phyloP scores from a whole-genome alignment of 164 flowering plant species.

The Warburgia ugandensis region DNA sequence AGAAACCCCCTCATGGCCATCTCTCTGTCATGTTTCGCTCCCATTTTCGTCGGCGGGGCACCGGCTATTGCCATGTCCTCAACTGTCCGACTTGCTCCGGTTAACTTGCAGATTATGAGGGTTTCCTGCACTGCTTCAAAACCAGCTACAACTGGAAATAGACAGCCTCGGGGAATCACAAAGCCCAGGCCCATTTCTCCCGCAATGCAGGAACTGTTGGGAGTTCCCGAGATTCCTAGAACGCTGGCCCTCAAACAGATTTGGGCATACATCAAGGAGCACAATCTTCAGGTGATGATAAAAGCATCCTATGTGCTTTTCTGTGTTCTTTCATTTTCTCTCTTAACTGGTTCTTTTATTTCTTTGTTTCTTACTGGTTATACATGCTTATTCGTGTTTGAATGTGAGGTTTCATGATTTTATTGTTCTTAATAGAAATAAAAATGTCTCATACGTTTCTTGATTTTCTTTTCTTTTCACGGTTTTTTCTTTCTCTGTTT shows the following conservation, averaged over 20 bases:
- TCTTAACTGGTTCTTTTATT: background rate
- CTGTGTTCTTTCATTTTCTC: constrained; percentile 12
- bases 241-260: constrained; percentile 84
- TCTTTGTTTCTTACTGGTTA: background rate
- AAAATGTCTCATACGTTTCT: no score
- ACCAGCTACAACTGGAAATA: constrained; percentile 28
- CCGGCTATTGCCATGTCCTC: no score
- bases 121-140: constrained; percentile 35
- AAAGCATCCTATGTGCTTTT: no score
- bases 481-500: no score
- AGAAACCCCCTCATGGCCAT: no score
- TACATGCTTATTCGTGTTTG: no score
- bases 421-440: no score
- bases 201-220: constrained; percentile 69
- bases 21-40: no score
- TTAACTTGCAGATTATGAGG: constrained; percentile 22
- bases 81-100: constrained; percentile 1
- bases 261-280: constrained; percentile 84
- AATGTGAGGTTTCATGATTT: no score
- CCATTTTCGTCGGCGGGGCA: no score
- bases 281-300: constrained; percentile 95
- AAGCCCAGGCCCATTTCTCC: constrained; percentile 69
- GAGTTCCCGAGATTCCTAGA: constrained; percentile 70
- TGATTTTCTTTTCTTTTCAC: no score
- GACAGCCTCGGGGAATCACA: constrained; percentile 68